Conservation (phyloP, 306 rosid species). For the Prunus campanulata region DNA sequence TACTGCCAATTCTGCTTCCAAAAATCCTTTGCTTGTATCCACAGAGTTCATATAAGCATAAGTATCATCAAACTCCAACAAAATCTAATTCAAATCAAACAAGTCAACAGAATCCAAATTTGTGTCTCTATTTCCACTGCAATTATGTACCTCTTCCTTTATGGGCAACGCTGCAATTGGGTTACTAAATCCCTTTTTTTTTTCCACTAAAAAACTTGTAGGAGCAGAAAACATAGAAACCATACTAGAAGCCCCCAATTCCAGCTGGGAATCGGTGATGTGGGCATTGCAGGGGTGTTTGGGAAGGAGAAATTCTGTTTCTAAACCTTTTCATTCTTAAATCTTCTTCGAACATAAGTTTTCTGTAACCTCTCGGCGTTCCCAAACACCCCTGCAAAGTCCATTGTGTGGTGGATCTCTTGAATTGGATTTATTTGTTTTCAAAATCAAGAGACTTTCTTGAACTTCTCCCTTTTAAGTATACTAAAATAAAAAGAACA, state of each 20-base stretch:
- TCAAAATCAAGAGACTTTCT: no score
- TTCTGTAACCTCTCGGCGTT: not conserved
- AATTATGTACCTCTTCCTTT: not conserved
- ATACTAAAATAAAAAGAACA: no score
- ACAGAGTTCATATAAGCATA: not conserved
- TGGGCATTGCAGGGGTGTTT: not conserved
- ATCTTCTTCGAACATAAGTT: not conserved
- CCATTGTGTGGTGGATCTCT: no score
- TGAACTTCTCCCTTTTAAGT: no score
- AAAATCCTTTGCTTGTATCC: not conserved
- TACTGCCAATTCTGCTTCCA: not conserved
- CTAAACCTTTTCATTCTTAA: not conserved
- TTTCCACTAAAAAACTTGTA: not conserved
- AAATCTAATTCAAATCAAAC: not conserved
- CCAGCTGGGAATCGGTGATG: not conserved
- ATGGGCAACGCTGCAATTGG: not conserved
- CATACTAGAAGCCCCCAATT: not conserved
- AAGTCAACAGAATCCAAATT: not conserved
- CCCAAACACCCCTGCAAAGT: no score
- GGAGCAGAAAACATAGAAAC: not conserved
- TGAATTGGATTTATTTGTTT: no score
- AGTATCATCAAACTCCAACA: not conserved
- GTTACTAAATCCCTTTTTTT: not conserved
- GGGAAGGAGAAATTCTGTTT: not conserved
- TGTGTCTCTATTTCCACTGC: not conserved